Evolutionary conservation across 176 grass and related monocot genomes (phyloP).

Genomic region (Puya raimondii): DNA sequence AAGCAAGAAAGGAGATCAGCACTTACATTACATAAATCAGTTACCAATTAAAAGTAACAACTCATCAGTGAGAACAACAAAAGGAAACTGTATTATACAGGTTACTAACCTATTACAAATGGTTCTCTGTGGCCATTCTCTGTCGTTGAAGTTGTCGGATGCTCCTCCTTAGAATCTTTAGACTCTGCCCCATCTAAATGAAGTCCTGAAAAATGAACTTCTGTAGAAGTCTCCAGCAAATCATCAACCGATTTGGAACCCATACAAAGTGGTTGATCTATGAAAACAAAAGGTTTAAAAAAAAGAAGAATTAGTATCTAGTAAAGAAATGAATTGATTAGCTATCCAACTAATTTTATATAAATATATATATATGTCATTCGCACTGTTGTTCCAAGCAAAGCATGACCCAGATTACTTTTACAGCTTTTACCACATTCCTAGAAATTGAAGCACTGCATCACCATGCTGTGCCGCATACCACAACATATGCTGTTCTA

Average conservation of each 20-base stretch:
- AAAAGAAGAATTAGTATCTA: conserved; percentile 1
- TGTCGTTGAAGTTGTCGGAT: conserved; percentile 38
- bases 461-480: too few relatives aligned
- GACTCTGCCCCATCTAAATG: conserved; percentile 31
- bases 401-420: too few relatives aligned
- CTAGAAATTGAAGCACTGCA: too few relatives aligned
- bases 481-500: too few relatives aligned
- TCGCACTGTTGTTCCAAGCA: too few relatives aligned
- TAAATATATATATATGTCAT: too few relatives aligned
- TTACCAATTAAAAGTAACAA: too few relatives aligned
- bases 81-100: neutral
- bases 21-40: neutral
- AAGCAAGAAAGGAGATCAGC: neutral
- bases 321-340: neutral
- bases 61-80: neutral
- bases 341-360: too few relatives aligned
- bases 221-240: conserved; percentile 46
- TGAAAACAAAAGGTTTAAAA: neutral
- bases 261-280: conserved; percentile 34
- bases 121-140: conserved; percentile 78
- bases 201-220: conserved; percentile 51
- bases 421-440: too few relatives aligned
- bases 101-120: conserved; percentile 82
- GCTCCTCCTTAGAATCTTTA: conserved; percentile 36
- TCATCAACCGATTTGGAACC: conserved; percentile 58